Evolutionary conservation across 2,329 filamentous ascomycete species (phyloP), one percentile per base, ranked within the genome.

Genomic region (Endoconidiophora laricicola): DNA sequence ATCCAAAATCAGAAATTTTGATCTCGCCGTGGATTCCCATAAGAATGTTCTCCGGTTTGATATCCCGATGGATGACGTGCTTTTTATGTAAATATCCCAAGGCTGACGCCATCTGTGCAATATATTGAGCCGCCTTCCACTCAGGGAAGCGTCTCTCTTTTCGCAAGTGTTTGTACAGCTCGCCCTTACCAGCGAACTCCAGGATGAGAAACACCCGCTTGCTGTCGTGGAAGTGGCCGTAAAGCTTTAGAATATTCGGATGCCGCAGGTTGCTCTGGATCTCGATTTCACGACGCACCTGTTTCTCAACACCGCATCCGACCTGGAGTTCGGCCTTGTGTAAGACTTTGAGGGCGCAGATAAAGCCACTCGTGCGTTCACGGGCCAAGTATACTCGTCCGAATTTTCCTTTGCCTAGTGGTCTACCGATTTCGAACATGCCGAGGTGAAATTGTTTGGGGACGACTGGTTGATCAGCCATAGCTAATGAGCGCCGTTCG

Each of bases 1-100:
- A 98, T 46, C 91, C 90, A 61, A 96, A 98, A 65, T 98, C 91
- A 3, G 86, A 93, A 60, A 98, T 88, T 67, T 98, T 98, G 69
- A 98, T 88, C 70, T 98, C 91, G 57, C 88, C 91, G 62, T 96
- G 90, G 54, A 96, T 87, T 12, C 90, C 90, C 26, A 96, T 82
- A 20, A 96, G 74, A 56, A 96, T 96, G 60, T 96, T 96, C 67
- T 96, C 88, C 2, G 88, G 88, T 70, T 96, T 96, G 69, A 96
- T 96, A 60, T 96, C 88, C 53, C 88, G 77, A 66, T 96, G 90
- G 69, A 96, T 96, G 58, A 96, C 85, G 64, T 95, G 87, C 70
- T 96, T 96, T 63, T 86, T 86, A 70, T 95, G 88, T 43, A 95
- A 74, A 61, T 95, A 96, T 57, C 81, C 81, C 58, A 94, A 69